Evolutionary conservation across 352 stramenopile genomes (phyloP).

Genomic region (Phytophthora boehmeriae): DNA sequence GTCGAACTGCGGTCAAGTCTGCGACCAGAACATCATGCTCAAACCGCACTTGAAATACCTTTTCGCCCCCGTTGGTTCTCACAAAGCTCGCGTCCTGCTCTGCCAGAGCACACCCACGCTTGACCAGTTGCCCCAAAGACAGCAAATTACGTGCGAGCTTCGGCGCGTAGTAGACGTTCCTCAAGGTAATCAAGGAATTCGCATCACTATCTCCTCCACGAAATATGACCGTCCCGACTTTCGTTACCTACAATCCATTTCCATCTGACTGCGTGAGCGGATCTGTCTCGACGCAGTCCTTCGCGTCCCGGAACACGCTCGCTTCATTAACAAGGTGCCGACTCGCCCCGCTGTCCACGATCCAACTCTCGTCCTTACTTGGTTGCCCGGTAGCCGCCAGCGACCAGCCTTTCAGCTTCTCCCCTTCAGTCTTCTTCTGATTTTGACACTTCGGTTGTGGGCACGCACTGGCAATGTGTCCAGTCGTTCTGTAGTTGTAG

Average conservation of each 20-base stretch:
- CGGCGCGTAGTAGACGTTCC: conserved; percentile 4
- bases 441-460: neutral
- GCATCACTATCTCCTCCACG: neutral
- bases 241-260: neutral
- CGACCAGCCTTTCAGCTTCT: neutral
- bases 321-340: conserved; percentile 9
- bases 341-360: conserved; percentile 9
- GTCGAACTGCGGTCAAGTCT: neutral
- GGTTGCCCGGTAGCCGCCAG: neutral
- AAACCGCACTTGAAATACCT: neutral
- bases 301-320: conserved; percentile 4
- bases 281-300: neutral
- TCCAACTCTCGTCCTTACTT: neutral
- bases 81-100: neutral
- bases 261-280: neutral
- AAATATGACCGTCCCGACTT: neutral
- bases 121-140: neutral
- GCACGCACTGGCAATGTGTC: conserved; percentile 1
- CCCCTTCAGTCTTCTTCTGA: neutral
- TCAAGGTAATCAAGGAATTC: neutral
- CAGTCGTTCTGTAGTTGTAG: conserved; percentile 1
- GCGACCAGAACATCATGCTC: neutral
- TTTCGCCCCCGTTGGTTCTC: neutral
- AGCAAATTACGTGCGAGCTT: neutral
- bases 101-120: neutral